Conservation (phyloP, 2,329 filamentous ascomycete species). For the Ophiocordyceps robertsii region DNA sequence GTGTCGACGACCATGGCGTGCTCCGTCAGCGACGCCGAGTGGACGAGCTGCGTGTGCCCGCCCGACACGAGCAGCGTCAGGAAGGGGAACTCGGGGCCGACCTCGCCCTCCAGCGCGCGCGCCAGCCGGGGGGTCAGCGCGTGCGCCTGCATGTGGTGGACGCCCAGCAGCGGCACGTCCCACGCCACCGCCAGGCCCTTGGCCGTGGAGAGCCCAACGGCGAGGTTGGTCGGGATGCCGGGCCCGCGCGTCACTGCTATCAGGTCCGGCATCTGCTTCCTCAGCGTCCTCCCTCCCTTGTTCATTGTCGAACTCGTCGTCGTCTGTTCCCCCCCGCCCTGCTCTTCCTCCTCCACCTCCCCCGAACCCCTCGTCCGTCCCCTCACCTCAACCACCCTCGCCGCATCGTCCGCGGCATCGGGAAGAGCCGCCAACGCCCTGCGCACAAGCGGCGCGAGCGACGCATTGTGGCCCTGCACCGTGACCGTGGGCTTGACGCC, state of each 20-base stretch:
- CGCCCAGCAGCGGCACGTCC: conserved; percentile 68
- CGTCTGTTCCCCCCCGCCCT: not conserved
- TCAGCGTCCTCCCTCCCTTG: conserved; percentile 10
- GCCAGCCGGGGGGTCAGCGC: conserved; percentile 75
- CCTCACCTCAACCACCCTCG: not conserved
- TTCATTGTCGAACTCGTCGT: conserved; percentile 6
- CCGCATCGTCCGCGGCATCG: conserved; percentile 3
- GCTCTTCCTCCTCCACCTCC: too few species aligned
- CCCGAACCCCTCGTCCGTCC: not conserved
- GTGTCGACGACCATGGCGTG: conserved; percentile 65
- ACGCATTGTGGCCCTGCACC: conserved; percentile 59
- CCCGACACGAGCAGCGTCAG: conserved; percentile 81
- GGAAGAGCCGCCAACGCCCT: conserved; percentile 46
- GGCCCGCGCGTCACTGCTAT: conserved; percentile 84
- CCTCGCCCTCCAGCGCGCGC: conserved; percentile 35
- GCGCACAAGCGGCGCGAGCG: conserved; percentile 54
- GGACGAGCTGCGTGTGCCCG: conserved; percentile 78
- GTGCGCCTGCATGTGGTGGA: conserved; percentile 97
- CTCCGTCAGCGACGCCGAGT: conserved; percentile 51
- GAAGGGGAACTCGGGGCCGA: conserved; percentile 53
- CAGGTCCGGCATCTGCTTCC: conserved; percentile 48
- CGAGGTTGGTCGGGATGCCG: conserved; percentile 70
- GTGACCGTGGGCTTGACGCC: conserved; percentile 73
- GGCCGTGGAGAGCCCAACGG: conserved; percentile 66
- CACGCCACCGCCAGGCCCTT: conserved; percentile 80